phyloP scores from a whole-genome alignment of 495 filamentous ascomycete species.

The Penicillium verhagenii region DNA sequence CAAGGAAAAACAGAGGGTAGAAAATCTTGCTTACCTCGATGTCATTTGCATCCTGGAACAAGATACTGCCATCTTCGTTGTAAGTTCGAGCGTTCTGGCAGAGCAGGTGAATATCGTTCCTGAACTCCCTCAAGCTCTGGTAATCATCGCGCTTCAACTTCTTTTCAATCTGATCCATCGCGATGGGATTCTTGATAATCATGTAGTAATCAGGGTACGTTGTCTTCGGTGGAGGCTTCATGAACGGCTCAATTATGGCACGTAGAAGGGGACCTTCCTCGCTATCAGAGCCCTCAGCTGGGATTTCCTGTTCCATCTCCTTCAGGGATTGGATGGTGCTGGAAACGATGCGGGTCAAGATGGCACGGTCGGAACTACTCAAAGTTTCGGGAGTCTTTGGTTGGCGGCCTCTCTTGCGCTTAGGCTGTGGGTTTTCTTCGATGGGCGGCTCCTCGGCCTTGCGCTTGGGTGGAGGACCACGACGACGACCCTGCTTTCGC shows the following conservation, averaged over 20 bases:
- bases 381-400: constrained; percentile 61
- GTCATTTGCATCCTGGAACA: constrained; percentile 87
- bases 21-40: constrained; percentile 72
- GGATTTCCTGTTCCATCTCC: constrained; percentile 65
- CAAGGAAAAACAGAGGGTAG: not conserved
- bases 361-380: constrained; percentile 44
- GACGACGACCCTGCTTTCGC: constrained; percentile 65
- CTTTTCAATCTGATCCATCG: constrained; percentile 87
- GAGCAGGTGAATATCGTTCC: constrained; percentile 75
- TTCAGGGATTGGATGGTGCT: constrained; percentile 75
- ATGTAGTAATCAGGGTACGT: constrained; percentile 92
- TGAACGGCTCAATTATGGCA: constrained; percentile 88
- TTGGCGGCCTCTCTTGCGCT: constrained; percentile 75
- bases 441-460: constrained; percentile 74
- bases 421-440: constrained; percentile 75
- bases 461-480: constrained; percentile 78
- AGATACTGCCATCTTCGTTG: constrained; percentile 89
- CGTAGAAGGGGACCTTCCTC: constrained; percentile 60
- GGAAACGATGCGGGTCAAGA: constrained; percentile 72
- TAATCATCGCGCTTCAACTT: constrained; percentile 96
- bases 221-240: constrained; percentile 83
- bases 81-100: constrained; percentile 90
- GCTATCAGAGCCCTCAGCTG: constrained; percentile 59
- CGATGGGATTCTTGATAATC: constrained; percentile 87
- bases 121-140: constrained; percentile 72